Percentiles rank a stretch among this genome's conserved stretches.
phyloP scores from a whole-genome alignment of 2,329 filamentous ascomycete genomes.

The Rachicladosporium sp. region DNA sequence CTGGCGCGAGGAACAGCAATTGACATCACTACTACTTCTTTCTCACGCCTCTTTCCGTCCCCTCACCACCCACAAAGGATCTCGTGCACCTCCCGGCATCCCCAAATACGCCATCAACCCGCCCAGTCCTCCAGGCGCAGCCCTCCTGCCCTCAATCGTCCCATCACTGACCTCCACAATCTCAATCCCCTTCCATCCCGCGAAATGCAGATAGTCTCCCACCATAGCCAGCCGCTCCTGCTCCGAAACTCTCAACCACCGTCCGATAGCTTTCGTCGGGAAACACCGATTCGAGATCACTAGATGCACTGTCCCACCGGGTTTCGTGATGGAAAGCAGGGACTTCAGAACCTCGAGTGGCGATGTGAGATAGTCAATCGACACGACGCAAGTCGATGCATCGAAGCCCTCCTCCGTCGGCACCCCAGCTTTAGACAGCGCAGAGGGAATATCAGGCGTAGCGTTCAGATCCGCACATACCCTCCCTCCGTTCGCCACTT shows the following conservation, averaged over 20 bases:
- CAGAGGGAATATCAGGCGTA: constrained; percentile 19
- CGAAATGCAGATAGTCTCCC: constrained; percentile 39
- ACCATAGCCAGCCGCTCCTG: constrained; percentile 37
- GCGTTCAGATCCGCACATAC: constrained; percentile 35
- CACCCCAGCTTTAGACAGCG: constrained; percentile 8
- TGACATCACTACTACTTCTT: too few relatives aligned
- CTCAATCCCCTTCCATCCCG: constrained; percentile 41
- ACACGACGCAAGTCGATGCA: constrained; percentile 39
- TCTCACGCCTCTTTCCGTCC: too few relatives aligned
- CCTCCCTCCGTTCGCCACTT: constrained; percentile 21
- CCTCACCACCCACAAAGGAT: too few relatives aligned
- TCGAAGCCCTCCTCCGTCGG: constrained; percentile 22
- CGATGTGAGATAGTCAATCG: constrained; percentile 38
- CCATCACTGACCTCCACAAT: constrained; percentile 39
- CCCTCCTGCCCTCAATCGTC: constrained; percentile 10
- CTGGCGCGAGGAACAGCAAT: too few relatives aligned
- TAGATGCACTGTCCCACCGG: constrained; percentile 37
- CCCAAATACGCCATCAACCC: too few relatives aligned
- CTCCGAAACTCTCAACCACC: constrained; percentile 36
- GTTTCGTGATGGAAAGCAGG: constrained; percentile 28
- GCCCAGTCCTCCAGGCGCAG: too few relatives aligned
- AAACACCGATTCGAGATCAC: constrained; percentile 42
- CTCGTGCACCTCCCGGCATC: too few relatives aligned
- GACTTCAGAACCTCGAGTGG: constrained; percentile 35
- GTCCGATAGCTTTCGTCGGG: constrained; percentile 38